phyloP scores from a whole-genome alignment of 2,329 filamentous ascomycete species.

The Beauveria caledonica region DNA sequence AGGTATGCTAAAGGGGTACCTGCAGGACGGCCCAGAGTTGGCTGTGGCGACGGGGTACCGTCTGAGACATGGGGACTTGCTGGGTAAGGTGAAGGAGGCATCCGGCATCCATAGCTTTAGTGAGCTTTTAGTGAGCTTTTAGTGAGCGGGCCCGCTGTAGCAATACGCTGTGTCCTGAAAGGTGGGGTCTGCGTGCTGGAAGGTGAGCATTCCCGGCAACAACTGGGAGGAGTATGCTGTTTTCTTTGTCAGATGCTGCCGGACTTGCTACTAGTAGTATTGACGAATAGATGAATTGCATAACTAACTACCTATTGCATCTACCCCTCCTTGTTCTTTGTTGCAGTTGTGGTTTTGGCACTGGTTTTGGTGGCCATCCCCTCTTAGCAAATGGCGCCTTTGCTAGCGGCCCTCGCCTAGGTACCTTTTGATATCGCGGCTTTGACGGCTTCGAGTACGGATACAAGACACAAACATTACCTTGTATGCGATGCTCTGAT shows the following conservation, averaged over 20 bases:
- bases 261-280: too few relatives aligned
- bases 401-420: too few relatives aligned
- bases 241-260: too few relatives aligned
- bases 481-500: neutral
- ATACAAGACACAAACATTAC: neutral
- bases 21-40: neutral
- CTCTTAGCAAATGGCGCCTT: too few relatives aligned
- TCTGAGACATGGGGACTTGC: neutral
- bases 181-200: neutral
- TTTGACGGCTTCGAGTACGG: neutral
- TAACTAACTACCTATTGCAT: neutral
- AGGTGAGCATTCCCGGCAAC: too few relatives aligned
- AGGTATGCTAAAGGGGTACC: neutral
- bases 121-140: neutral
- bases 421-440: neutral
- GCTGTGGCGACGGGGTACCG: neutral
- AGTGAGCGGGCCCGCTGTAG: conserved; percentile 3
- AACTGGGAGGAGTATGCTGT: too few relatives aligned
- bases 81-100: neutral
- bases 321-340: neutral
- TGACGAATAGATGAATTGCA: too few relatives aligned
- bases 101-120: too few relatives aligned
- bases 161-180: neutral
- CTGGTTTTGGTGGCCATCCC: too few relatives aligned
- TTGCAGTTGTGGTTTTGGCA: too few relatives aligned